These are phyloP conservation scores for Collybiopsis confluens DNA, from an alignment of 768 basidiomycete genomes.

Conservation along the genomic window DNA sequence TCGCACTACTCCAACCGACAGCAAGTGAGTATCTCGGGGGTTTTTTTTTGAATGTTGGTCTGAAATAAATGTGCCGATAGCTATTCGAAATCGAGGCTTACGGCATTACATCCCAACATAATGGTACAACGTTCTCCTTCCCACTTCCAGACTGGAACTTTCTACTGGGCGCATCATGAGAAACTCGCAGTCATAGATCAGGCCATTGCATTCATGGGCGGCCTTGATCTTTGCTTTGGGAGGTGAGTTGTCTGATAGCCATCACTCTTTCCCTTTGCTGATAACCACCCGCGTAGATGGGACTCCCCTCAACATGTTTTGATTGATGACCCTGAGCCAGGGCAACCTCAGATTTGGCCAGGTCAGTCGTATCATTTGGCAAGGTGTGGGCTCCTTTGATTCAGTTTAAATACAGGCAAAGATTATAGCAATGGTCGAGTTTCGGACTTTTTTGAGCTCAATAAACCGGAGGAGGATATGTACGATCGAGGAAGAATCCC, in stretches of 20 bases:
- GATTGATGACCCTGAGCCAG: slow-evolving; percentile 73
- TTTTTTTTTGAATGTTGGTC: neutral
- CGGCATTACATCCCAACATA: slow-evolving; percentile 83
- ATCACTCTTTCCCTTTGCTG: slow-evolving; percentile 1
- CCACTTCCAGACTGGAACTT: slow-evolving; percentile 95
- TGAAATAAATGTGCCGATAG: slow-evolving; percentile 26
- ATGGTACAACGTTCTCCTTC: slow-evolving; percentile 96
- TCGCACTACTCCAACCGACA: slow-evolving; percentile 90
- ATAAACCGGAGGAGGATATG: slow-evolving; percentile 93
- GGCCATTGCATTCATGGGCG: slow-evolving; percentile 97
- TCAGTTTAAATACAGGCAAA: slow-evolving; percentile 65
- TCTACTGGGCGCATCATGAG: slow-evolving; percentile 99
- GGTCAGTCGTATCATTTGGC: slow-evolving; percentile 53
- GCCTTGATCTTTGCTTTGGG: slow-evolving; percentile 91
- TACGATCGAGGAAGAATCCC: slow-evolving; percentile 87
- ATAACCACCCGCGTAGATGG: slow-evolving; percentile 52
- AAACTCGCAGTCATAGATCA: slow-evolving; percentile 97
- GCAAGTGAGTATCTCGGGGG: slow-evolving; percentile 55
- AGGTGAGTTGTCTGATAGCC: slow-evolving; percentile 35
- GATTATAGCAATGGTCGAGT: slow-evolving; percentile 92
- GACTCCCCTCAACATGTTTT: slow-evolving; percentile 94
- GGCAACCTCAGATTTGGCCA: slow-evolving; percentile 77
- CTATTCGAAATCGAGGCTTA: slow-evolving; percentile 83
- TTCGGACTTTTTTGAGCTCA: slow-evolving; percentile 77
- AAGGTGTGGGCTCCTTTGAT: too few species aligned